Evolutionary conservation across 495 filamentous ascomycete species (phyloP).

Genomic region (Trichoderma erinaceum): DNA sequence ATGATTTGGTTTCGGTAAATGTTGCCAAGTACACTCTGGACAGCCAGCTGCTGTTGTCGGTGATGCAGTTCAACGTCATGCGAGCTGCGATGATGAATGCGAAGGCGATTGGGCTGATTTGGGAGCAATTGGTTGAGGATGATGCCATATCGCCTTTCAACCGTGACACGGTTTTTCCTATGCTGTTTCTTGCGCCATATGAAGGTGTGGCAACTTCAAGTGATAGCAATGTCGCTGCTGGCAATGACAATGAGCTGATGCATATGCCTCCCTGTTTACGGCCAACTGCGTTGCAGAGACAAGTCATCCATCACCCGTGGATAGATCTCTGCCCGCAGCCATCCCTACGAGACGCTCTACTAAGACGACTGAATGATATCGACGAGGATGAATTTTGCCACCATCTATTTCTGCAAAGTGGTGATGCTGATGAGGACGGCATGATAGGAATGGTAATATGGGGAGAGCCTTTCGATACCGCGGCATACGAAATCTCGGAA

Average conservation of each 20-base stretch:
- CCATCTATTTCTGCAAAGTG: background rate
- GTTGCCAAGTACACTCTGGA: background rate
- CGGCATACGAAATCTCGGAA: background rate
- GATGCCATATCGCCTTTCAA: background rate
- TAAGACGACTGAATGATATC: background rate
- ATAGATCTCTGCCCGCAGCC: constrained; percentile 2
- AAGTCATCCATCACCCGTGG: background rate
- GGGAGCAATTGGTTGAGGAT: background rate
- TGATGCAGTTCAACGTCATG: constrained; percentile 11
- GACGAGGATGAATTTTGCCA: constrained; percentile 9
- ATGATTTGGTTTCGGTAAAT: background rate
- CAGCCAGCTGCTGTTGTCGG: constrained; percentile 4
- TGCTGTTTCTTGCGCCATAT: background rate
- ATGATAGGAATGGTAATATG: constrained; percentile 9
- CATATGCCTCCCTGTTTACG: background rate
- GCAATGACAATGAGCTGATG: background rate
- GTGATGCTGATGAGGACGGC: background rate
- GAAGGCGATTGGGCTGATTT: background rate
- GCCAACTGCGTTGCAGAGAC: background rate
- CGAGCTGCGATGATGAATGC: background rate
- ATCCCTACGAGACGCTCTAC: background rate
- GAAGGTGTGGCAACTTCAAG: no score
- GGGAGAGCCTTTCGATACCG: constrained; percentile 1
- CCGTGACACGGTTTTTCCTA: background rate
- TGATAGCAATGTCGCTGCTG: background rate